These are phyloP conservation scores for Angomonas deanei DNA, from an alignment of 208 protist species.

Conservation along the genomic window DNA sequence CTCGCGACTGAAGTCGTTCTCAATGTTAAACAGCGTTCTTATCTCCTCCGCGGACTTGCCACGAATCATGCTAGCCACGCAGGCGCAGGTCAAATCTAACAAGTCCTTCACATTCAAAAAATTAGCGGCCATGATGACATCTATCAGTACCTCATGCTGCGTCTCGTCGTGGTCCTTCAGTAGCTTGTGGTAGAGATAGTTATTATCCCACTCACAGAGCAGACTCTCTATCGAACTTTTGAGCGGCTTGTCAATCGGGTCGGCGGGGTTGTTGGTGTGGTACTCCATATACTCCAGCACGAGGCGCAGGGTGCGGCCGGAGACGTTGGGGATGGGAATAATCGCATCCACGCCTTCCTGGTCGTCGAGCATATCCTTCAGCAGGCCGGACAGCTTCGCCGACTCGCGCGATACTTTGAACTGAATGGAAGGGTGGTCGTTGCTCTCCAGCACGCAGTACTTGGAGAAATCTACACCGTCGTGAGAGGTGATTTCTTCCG, in stretches of 20 bases:
- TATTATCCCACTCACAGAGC: constrained; percentile 85
- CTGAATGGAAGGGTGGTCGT: constrained; percentile 75
- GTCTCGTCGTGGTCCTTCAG: constrained; percentile 75
- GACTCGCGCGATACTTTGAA: constrained; percentile 80
- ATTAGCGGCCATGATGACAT: constrained; percentile 93
- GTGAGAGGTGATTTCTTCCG: constrained; percentile 38
- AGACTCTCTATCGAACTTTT: constrained; percentile 81
- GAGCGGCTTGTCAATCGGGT: constrained; percentile 84
- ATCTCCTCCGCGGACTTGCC: constrained; percentile 94
- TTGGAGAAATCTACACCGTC: constrained; percentile 76
- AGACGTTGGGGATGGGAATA: constrained; percentile 92
- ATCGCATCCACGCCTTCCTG: constrained; percentile 65
- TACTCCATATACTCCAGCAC: constrained; percentile 94
- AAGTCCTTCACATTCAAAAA: constrained; percentile 93
- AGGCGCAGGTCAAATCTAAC: constrained; percentile 92
- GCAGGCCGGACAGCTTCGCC: constrained; percentile 81
- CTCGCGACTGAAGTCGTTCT: constrained; percentile 94
- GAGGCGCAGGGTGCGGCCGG: constrained; percentile 75
- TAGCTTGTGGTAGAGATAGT: constrained; percentile 78
- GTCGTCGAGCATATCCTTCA: constrained; percentile 91
- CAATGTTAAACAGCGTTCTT: constrained; percentile 92
- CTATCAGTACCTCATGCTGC: constrained; percentile 88
- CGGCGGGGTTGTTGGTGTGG: constrained; percentile 77
- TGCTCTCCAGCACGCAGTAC: constrained; percentile 84
- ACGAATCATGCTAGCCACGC: constrained; percentile 92